Conservation (phyloP, 345 rosid species). For the Barbarea vulgaris region DNA sequence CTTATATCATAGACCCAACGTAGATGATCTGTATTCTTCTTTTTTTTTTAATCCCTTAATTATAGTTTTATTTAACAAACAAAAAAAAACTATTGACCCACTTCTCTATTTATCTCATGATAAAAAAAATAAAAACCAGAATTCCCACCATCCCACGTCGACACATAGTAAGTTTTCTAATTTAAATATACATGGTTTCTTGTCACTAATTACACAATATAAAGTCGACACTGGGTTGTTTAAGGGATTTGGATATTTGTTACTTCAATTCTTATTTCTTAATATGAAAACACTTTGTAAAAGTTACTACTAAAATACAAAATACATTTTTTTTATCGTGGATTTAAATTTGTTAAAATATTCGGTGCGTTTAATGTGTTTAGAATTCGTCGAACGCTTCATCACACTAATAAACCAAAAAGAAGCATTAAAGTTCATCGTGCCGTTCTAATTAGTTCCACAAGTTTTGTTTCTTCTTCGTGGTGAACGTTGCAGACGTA, state of each 20-base stretch:
- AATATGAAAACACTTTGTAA: neutral
- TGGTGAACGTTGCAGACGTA: neutral
- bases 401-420: neutral
- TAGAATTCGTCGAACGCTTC: constrained; percentile 1
- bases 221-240: neutral
- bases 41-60: neutral
- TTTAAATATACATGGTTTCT: neutral
- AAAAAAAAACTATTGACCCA: constrained; percentile 19
- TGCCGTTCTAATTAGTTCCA: constrained; percentile 14
- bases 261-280: constrained; percentile 1
- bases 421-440: neutral
- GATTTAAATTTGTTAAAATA: neutral
- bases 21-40: neutral
- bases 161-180: neutral
- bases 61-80: no score
- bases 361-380: constrained; percentile 4
- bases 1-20: constrained; percentile 9
- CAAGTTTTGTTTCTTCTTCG: neutral
- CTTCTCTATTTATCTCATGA: constrained; percentile 1
- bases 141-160: no score
- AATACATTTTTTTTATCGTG: neutral
- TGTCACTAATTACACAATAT: neutral
- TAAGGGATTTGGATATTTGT: neutral
- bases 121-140: no score
- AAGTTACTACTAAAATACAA: neutral